Evolutionary conservation across 129 eudicot genomes (phyloP).

Genomic region (Dittrichia graveolens): DNA sequence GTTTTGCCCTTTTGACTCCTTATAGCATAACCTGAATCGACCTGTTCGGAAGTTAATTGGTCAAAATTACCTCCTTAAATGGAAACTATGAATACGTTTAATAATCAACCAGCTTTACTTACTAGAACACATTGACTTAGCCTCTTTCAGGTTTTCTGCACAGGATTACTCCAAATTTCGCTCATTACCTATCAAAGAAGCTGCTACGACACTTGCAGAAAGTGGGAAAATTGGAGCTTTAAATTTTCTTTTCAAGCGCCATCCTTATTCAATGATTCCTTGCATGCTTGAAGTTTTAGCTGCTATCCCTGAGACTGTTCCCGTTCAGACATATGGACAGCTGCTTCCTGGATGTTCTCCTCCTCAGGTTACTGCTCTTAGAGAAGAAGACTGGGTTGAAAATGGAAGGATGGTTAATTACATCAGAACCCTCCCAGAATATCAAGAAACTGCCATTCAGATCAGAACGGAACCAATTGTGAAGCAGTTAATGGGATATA

Average conservation of each 20-base stretch:
- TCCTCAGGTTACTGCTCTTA: conserved; percentile 56
- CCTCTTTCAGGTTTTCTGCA: conserved; percentile 73
- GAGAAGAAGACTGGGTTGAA: conserved; percentile 98
- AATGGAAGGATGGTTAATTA: conserved; percentile 58
- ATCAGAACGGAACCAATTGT: conserved; percentile 77
- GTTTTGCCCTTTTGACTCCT: not conserved
- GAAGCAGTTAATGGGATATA: conserved; percentile 48
- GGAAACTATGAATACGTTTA: conserved; percentile 13
- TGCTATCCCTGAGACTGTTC: conserved; percentile 94
- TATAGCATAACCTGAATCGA: not conserved
- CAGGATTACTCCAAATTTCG: conserved; percentile 86
- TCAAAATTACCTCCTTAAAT: not conserved
- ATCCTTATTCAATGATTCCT: conserved; percentile 77
- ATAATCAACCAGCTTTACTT: conserved; percentile 34
- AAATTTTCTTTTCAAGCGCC: conserved; percentile 91
- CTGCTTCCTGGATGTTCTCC: conserved; percentile 83
- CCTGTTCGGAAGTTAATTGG: conserved; percentile 3
- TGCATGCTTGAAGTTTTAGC: conserved; percentile 79
- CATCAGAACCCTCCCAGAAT: conserved; percentile 43
- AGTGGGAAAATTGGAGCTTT: conserved; percentile 93
- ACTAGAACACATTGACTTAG: conserved; percentile 54
- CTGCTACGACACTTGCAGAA: conserved; percentile 84
- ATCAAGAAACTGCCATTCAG: conserved; percentile 43
- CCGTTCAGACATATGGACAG: conserved; percentile 82
- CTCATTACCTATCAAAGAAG: conserved; percentile 66